Base-by-base conservation (phyloP, 2,329 filamentous ascomycete genomes). In the Periconia sp. region DNA sequence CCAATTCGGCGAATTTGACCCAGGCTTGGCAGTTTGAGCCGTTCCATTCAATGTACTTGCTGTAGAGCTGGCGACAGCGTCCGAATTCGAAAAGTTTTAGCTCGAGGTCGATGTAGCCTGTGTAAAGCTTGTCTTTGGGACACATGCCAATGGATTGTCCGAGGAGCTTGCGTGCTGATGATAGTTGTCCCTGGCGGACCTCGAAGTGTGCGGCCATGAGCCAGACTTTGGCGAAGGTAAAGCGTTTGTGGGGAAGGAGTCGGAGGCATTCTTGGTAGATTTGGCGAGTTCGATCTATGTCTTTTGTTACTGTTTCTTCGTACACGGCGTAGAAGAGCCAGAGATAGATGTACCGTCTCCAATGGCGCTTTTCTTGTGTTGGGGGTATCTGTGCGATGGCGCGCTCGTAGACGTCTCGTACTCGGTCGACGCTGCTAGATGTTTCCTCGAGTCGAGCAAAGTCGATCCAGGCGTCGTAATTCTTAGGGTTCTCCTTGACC, bases 151-250 rank as follows among this genome's bases (percentile, higher is more conserved):
- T 89, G 1, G 92, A 89, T 46, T 87, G 86, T 0, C 94, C 94
- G 6, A 99, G 78, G 0, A 91, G 88, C 73, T 96, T 99, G 25
- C 94, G 83, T 16, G 94, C 92, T 4, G 84, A 76, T 17, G 84
- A 80, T 5, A 97, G 79, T 56, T 96, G 82, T 66, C 87, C 84
- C 61, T 96, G 92, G 10, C 94, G 87, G 24, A 97, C 80, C 65
- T 97, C 92, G 56, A 97, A 96, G 48, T 95, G 88, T 1, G 92
- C 91, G 61, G 92, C 95, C 72, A 95, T 79, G 31, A 97, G 77
- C 94, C 94, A 99, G 36, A 97, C 78, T 70, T 99, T 99, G 66
- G 91, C 89, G 68, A 97, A 99, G 0, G 94, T 97, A 72, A 97
- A 99, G 63, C 89, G 89, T 68, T 95, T 95, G 76, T 99, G 94